phyloP scores from a whole-genome alignment of 768 basidiomycete species.

The Xerocomellus chrysenteron region DNA sequence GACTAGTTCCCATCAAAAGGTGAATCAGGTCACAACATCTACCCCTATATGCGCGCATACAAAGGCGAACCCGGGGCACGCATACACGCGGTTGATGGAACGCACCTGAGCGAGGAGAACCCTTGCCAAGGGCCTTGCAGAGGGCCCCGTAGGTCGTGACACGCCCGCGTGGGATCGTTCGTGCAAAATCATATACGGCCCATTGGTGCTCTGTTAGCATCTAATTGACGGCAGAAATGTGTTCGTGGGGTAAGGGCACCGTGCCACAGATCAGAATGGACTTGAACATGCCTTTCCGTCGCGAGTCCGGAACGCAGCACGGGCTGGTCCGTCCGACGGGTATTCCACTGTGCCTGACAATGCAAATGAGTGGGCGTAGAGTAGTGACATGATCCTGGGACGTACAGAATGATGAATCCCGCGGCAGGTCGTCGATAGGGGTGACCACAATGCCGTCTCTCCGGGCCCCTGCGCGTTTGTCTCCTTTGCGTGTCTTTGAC shows the following conservation, averaged over 20 bases:
- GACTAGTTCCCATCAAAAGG: constrained; percentile 34
- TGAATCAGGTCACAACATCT: background rate
- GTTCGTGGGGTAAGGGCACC: background rate
- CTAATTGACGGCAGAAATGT: constrained; percentile 25
- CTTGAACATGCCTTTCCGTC: constrained; percentile 27
- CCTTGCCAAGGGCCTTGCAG: constrained; percentile 45
- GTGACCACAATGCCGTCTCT: background rate
- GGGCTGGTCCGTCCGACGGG: constrained; percentile 12
- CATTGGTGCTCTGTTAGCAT: constrained; percentile 53
- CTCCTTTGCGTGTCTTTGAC: background rate
- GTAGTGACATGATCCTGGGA: background rate
- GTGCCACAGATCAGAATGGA: background rate
- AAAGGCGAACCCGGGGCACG: background rate
- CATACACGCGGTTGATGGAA: background rate
- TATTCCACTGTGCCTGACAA: constrained; percentile 10
- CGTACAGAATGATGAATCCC: background rate
- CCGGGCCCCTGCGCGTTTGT: background rate
- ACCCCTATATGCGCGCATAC: background rate
- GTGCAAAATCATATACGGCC: constrained; percentile 57
- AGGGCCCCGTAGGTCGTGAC: constrained; percentile 60
- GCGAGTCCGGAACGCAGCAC: constrained; percentile 24
- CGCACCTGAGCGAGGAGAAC: constrained; percentile 65
- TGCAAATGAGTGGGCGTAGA: background rate
- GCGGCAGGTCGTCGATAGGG: background rate
- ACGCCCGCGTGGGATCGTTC: constrained; percentile 48